Conservation (phyloP, 805 yeast genomes). For the Wickerhamiella vanderwaltii region DNA sequence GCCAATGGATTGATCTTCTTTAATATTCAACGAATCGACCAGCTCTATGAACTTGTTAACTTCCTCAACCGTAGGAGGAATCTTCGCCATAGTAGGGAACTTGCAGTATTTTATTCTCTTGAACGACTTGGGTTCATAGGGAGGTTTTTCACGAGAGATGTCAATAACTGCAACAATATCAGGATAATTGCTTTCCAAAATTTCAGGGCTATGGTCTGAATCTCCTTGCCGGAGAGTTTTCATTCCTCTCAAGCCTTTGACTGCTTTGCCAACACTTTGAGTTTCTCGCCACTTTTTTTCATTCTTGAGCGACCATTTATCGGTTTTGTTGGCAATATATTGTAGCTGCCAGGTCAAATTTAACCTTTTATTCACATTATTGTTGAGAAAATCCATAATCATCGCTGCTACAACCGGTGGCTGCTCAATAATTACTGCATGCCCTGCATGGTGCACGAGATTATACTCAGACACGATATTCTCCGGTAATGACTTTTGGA, state of each 20-base stretch:
- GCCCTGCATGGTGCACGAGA: slow-evolving; percentile 40
- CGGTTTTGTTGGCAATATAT: slow-evolving; percentile 39
- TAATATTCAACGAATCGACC: slow-evolving; percentile 34
- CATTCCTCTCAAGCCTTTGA: slow-evolving; percentile 48
- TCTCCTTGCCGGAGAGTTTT: slow-evolving; percentile 62
- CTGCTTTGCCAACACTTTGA: slow-evolving; percentile 32
- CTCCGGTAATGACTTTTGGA: slow-evolving; percentile 9
- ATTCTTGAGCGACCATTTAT: slow-evolving; percentile 70
- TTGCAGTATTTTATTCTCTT: slow-evolving; percentile 46
- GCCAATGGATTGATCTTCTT: slow-evolving; percentile 35
- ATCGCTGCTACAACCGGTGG: slow-evolving; percentile 48
- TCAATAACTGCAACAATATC: slow-evolving; percentile 51
- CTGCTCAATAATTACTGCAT: slow-evolving; percentile 47
- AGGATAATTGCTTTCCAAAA: slow-evolving; percentile 39
- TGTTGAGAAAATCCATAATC: slow-evolving; percentile 44
- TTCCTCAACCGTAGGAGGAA: slow-evolving; percentile 53
- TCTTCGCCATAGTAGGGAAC: slow-evolving; percentile 66
- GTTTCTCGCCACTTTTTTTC: slow-evolving; percentile 58
- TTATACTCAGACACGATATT: slow-evolving; percentile 16
- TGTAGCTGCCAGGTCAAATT: slow-evolving; percentile 62
- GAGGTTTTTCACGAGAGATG: slow-evolving; percentile 52
- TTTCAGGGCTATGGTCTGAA: slow-evolving; percentile 43
- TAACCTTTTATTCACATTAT: slow-evolving; percentile 39
- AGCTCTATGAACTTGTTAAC: slow-evolving; percentile 44
- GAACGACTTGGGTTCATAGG: slow-evolving; percentile 52